Conservation (phyloP, 441 rosid genomes). For the Caryocar brasiliense region DNA sequence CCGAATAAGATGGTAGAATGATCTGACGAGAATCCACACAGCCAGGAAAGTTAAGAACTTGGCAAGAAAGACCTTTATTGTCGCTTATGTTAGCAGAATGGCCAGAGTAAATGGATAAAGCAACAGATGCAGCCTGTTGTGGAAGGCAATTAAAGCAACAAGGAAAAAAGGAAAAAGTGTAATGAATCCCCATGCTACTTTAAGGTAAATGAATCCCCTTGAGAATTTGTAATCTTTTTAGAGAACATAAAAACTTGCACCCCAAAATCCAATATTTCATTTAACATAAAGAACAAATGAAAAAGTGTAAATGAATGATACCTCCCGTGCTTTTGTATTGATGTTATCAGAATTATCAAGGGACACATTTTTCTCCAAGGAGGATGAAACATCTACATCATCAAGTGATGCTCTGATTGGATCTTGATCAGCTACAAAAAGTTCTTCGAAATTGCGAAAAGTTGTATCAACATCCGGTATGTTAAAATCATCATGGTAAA, state of each 20-base stretch:
- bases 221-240: too few relatives aligned
- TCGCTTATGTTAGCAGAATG: constrained; percentile 8
- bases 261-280: too few relatives aligned
- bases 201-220: too few relatives aligned
- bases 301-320: background rate
- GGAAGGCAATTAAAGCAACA: background rate
- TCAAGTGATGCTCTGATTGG: constrained; percentile 17
- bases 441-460: constrained; percentile 65
- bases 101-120: constrained; percentile 10
- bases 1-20: constrained; percentile 34
- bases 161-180: background rate
- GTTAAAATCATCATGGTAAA: constrained; percentile 39
- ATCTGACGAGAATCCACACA: constrained; percentile 11
- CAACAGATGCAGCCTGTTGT: constrained; percentile 17
- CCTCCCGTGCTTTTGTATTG: constrained; percentile 24
- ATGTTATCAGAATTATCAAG: constrained; percentile 20
- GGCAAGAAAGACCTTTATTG: constrained; percentile 10
- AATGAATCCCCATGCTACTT: too few relatives aligned
- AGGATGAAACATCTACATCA: constrained; percentile 18
- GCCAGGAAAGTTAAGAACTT: constrained; percentile 3
- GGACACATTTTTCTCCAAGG: constrained; percentile 28
- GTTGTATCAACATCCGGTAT: constrained; percentile 75
- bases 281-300: too few relatives aligned
- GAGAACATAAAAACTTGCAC: too few relatives aligned
- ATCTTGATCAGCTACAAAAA: constrained; percentile 56